A percentile compares a stretch with the other conserved stretches of the same genome.
These are phyloP conservation scores for Aristolochia fimbriata DNA, from an alignment of 164 flowering plant genomes.

Conservation along the genomic window DNA sequence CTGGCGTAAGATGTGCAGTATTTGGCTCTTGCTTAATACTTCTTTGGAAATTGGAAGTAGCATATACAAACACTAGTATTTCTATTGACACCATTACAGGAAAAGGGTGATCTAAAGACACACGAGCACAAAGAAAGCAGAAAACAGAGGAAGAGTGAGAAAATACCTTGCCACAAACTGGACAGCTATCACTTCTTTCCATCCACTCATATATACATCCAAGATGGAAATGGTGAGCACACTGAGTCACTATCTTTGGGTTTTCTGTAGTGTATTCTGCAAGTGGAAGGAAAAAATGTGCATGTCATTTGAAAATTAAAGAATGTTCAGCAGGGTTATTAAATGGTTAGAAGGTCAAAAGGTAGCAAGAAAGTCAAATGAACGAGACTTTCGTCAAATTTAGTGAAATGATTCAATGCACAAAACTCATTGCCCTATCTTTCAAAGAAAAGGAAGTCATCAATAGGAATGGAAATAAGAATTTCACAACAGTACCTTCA, in stretches of 20 bases:
- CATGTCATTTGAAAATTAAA: not conserved
- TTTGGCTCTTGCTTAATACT: no score
- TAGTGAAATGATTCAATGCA: not conserved
- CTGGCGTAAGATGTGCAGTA: no score
- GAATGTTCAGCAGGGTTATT: no score
- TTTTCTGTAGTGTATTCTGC: conserved; percentile 87
- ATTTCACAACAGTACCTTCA: conserved; percentile 48
- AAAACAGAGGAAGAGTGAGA: not conserved
- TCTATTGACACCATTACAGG: no score
- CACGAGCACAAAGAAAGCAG: not conserved
- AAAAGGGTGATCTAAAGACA: no score
- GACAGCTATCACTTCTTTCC: conserved; percentile 95
- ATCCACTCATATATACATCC: conserved; percentile 98
- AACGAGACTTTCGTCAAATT: no score
- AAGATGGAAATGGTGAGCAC: conserved; percentile 91
- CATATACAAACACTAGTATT: no score
- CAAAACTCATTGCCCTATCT: not conserved
- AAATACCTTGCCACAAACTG: conserved; percentile 89
- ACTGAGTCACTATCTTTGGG: conserved; percentile 80
- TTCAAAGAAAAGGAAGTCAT: not conserved
- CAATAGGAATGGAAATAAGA: no score
- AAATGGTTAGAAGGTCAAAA: not conserved
- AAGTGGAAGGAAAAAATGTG: not conserved
- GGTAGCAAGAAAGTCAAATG: not conserved
- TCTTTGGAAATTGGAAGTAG: no score